These are phyloP conservation scores for Pseudonectria buxi DNA, from an alignment of 2,329 filamentous ascomycete species.

Conservation along the genomic window DNA sequence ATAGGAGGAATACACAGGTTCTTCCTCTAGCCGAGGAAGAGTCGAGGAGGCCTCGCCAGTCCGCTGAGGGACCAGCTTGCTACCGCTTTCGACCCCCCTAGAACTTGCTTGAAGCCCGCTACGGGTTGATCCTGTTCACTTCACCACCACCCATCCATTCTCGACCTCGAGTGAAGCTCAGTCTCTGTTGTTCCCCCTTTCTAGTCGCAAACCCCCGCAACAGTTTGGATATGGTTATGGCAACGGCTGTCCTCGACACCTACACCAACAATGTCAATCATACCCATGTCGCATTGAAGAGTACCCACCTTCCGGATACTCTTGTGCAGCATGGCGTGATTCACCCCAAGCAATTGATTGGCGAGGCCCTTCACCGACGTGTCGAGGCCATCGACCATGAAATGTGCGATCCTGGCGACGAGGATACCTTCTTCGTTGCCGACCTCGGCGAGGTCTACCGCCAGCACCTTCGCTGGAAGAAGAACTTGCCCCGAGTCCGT, in stretches of 20 bases:
- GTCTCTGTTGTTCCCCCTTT: slow-evolving; percentile 4
- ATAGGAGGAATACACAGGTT: slow-evolving; percentile 97
- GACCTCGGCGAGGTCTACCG: slow-evolving; percentile 98
- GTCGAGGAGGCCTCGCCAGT: slow-evolving; percentile 97
- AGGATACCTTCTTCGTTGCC: slow-evolving; percentile 97
- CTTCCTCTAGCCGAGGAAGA: slow-evolving; percentile 99
- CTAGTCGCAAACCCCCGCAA: slow-evolving; percentile 14
- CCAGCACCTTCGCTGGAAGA: slow-evolving; percentile 97
- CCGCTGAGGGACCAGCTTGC: slow-evolving; percentile 81
- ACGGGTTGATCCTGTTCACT: slow-evolving; percentile 8
- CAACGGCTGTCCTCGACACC: slow-evolving; percentile 52
- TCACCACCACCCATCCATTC: slow-evolving; percentile 7
- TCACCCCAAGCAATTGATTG: slow-evolving; percentile 72
- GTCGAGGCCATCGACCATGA: slow-evolving; percentile 81
- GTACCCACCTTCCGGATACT: slow-evolving; percentile 32
- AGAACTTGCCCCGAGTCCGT: slow-evolving; percentile 83
- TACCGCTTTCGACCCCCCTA: slow-evolving; percentile 97
- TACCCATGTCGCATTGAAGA: slow-evolving; percentile 41
- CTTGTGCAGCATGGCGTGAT: slow-evolving; percentile 35
- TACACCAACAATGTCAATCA: slow-evolving; percentile 45
- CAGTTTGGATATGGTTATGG: slow-evolving; percentile 56
- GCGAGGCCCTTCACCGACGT: slow-evolving; percentile 77
- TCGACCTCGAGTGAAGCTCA: slow-evolving; percentile 7
- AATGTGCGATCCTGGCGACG: slow-evolving; percentile 81
- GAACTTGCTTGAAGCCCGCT: slow-evolving; percentile 42